Base-by-base conservation (phyloP, 768 basidiomycete species). In the Trametes villosa region DNA sequence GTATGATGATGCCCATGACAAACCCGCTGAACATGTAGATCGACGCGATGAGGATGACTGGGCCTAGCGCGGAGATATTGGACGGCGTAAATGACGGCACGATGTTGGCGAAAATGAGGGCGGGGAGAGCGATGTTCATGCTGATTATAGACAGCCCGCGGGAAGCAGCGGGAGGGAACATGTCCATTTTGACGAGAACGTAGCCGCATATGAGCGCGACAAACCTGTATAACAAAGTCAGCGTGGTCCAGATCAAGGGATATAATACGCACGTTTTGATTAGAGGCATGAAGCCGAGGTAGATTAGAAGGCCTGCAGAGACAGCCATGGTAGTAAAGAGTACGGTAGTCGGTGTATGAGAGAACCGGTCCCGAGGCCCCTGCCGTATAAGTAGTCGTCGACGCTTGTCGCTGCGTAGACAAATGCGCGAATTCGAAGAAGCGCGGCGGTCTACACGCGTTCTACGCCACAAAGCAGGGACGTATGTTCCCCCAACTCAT, bases 31-130 rank as follows among this genome's bases (percentile, higher is more conserved):
- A 34, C 50, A 67, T 64, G 64, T 82, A 83, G 9, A 79, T 63
- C 31, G 77, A 66, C 0, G 78, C 79, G 9, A 76, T 70, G 55
- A 82, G 63, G 33, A 76, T 71, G 26, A 83, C 68, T 17, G 81
- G 80, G 3, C 81, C 81, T 26, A 83, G 71, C 2, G 78, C 77
- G 9, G 77, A 72, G 52, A 81, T 73, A 53, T 83, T 83, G 12
- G 75, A 65, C 12, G 72, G 67, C 2, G 77, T 80, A 70, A 83
- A 82, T 0, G 78, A 75, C 1, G 78, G 74, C 5, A 83, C 79
- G 64, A 83, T 78, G 54, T 77, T 80, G 1, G 76, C 71, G 65
- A 83, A 83, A 12, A 83, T 75, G 24, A 83, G 74, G 13, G 75
- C 72, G 1, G 81, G 80, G 2, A 83, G 67, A 1, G 75, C 73